Evolutionary conservation across 352 stramenopile species (phyloP), one percentile per base, ranked within the genome.

Genomic region (Phytophthora pluvialis): DNA sequence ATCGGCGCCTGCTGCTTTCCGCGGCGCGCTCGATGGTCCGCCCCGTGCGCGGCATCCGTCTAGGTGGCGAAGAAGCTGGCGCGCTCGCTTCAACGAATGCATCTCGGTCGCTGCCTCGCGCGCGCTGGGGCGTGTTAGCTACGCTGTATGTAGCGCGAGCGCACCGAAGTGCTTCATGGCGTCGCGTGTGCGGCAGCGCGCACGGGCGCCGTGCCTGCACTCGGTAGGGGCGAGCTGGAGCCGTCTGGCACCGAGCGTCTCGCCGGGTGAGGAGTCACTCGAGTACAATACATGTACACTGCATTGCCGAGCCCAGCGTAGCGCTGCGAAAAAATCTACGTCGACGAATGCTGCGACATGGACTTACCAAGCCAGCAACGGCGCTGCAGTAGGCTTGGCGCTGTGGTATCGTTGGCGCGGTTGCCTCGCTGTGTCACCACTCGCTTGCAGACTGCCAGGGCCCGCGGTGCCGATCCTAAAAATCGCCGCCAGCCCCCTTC

Each of bases 1-100:
- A 42, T 51, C 32, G 15, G 5, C 18, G 16, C 60, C 60, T 67
- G 51, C 60, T 67, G 50, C 60, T 67, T 67, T 67, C 58, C 44
- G 16, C 28, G 18, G 18, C 15, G 5, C 28, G 16, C 35, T 58
- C 31, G 31, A 64, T 64, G 44, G 64, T 64, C 52, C 52, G 52
- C 60, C 45, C 33, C 38, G 38, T 46, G 16, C 21, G 21, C 21
- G 21, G 21, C 21, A 21, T 21, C 21, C 21, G 21, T 21, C 21
- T 21, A 58, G 40, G 44, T 44, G n/a, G 45, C 39, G 53, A 54
- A 40, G 60, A 54, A 50, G 40, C 38, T 64, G 45, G 9, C 38
- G 48, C 51, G 33, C 11, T 42, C 6, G 31, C 63, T 50, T 58
- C 61, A 54, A 58, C 21, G n/a, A 59, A 47, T 52, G 40, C 32